phyloP scores from a whole-genome alignment of 495 filamentous ascomycete genomes.

The Neurospora discreta region DNA sequence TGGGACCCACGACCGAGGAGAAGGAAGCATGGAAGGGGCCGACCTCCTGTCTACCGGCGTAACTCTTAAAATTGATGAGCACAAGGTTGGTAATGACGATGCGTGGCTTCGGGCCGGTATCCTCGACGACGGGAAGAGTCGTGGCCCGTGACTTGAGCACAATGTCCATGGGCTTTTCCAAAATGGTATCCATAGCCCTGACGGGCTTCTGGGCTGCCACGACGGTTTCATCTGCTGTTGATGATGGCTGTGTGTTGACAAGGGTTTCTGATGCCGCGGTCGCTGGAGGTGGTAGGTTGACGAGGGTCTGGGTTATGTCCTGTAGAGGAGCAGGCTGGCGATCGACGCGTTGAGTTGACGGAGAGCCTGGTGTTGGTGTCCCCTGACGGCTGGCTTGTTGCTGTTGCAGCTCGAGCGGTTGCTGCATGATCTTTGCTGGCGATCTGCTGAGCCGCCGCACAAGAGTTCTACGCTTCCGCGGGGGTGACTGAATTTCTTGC shows the following conservation, averaged over 20 bases:
- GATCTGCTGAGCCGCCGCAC: conserved; percentile 32
- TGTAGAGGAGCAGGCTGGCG: conserved; percentile 53
- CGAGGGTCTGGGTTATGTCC: conserved; percentile 63
- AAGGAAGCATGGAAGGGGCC: conserved; percentile 96
- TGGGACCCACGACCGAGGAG: conserved; percentile 96
- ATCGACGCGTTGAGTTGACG: conserved; percentile 1
- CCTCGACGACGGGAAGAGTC: conserved; percentile 51
- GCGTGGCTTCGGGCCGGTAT: conserved; percentile 65
- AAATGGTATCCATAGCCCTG: conserved; percentile 58
- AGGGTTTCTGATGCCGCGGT: neutral
- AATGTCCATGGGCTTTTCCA: conserved; percentile 91
- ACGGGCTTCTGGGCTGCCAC: conserved; percentile 48
- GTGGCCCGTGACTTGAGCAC: conserved; percentile 75
- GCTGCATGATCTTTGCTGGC: neutral
- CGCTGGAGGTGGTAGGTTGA: conserved; percentile 35
- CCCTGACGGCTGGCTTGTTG: neutral
- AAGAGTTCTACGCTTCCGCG: conserved; percentile 61
- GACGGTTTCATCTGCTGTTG: conserved; percentile 25
- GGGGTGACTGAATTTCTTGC: conserved; percentile 17
- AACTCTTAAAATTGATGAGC: conserved; percentile 95
- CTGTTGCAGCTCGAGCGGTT: neutral
- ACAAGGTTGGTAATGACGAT: conserved; percentile 86
- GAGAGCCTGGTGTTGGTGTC: neutral
- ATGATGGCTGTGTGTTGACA: neutral
- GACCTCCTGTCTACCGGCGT: conserved; percentile 88